Base-by-base conservation (phyloP, 495 filamentous ascomycete species). In the Xylaria acuta region DNA sequence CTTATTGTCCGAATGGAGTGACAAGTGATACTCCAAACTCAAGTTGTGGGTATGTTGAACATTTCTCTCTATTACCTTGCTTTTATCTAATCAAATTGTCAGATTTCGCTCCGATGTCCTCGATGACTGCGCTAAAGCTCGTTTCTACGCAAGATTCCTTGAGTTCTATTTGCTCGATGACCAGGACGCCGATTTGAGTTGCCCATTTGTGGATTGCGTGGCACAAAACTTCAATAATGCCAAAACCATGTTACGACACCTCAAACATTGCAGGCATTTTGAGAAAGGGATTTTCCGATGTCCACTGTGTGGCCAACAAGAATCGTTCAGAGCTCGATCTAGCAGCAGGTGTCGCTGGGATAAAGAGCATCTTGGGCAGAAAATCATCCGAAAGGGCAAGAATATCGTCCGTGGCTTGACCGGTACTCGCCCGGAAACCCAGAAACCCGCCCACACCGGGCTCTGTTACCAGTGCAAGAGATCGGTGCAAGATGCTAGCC, bases 161-260 rank as follows among this genome's bases (percentile, higher is more conserved):
- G 67, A 77, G 18, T 53, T 40, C 64, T 76, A 74, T 41, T 53
- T 69, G n/a, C 16, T 75, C 1, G 49, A 74, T 0, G 34, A 65
- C 6, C 34, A 40, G 40, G 34, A 5, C 27, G 11, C 11, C 27
- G 6, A 20, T 25, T 67, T 54, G 20, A 58, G 25, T 16, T 77
- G 76, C 41, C 69, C 45, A 8, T 73, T 75, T 59, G 30, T 25
- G 53, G 69, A 66, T 27, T 77, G 76, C 70, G 30, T 2, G 20
- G 32, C 45, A 1, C 25, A 34, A 7, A 20, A 62, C 18, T 78
- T 75, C 36, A 43, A 58, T 0, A 47, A 45, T 2, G 16, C 49
- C 0, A 40, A 71, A 30, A 30, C 62, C 5, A 76, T 76, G 76
- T 18, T 78, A 27, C 47, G 20, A 16, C 76, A 78, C 51, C 62